These are phyloP conservation scores for Cokeromyces recurvatus DNA, from an alignment of 371 early-diverging fungal species.

Conservation along the genomic window DNA sequence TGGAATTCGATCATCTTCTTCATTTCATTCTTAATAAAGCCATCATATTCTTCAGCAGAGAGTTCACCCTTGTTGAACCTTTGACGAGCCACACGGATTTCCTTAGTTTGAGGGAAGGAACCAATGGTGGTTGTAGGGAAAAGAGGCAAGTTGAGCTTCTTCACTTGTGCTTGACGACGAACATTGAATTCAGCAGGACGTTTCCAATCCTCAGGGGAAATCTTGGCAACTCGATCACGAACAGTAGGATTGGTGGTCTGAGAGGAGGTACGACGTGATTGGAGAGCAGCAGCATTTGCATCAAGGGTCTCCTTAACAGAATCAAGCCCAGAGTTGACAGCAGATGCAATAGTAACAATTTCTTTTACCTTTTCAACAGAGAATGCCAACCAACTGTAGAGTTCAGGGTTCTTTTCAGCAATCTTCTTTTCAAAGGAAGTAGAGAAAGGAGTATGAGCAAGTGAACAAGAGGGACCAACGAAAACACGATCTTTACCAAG, in stretches of 20 bases:
- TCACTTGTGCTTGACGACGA: slow-evolving; percentile 76
- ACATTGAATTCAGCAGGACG: slow-evolving; percentile 71
- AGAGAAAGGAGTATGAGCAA: slow-evolving; percentile 91
- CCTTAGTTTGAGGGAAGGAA: slow-evolving; percentile 97
- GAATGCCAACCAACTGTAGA: slow-evolving; percentile 91
- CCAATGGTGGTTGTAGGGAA: slow-evolving; percentile 98
- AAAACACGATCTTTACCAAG: slow-evolving; percentile 73
- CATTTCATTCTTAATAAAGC: slow-evolving; percentile 85
- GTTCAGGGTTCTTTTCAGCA: slow-evolving; percentile 64
- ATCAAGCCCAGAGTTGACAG: slow-evolving; percentile 60
- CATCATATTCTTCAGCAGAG: slow-evolving; percentile 67
- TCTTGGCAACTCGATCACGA: slow-evolving; percentile 66
- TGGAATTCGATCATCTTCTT: slow-evolving; percentile 82
- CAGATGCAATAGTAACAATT: slow-evolving; percentile 68
- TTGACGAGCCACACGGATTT: slow-evolving; percentile 89
- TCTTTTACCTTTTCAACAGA: slow-evolving; percentile 90
- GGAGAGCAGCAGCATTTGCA: slow-evolving; percentile 70
- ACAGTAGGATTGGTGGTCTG: slow-evolving; percentile 83
- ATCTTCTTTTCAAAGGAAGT: slow-evolving; percentile 78
- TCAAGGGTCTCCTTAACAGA: slow-evolving; percentile 66
- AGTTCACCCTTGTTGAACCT: slow-evolving; percentile 84
- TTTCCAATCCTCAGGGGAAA: slow-evolving; percentile 69
- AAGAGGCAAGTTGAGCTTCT: slow-evolving; percentile 77
- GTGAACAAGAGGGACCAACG: slow-evolving; percentile 86
- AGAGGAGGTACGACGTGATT: slow-evolving; percentile 72